Evolutionary conservation across 116 monocot species (phyloP).

Genomic region (Zostera marina): DNA sequence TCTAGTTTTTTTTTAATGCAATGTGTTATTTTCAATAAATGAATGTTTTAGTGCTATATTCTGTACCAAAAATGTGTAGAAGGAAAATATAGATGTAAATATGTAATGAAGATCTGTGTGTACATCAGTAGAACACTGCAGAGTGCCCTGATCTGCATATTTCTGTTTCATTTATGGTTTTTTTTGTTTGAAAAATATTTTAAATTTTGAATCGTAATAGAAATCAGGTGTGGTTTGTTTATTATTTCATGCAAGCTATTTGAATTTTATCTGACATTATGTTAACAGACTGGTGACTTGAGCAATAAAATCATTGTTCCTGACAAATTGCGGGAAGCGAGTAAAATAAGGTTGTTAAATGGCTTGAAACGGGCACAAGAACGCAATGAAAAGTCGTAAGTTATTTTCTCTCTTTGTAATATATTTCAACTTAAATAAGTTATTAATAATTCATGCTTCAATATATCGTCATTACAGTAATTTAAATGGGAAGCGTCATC

Average conservation of each 20-base stretch:
- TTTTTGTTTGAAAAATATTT: background rate
- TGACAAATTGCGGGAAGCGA: conserved; percentile 51
- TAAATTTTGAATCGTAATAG: background rate
- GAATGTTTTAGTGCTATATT: background rate
- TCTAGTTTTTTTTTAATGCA: background rate
- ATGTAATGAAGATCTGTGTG: too few species aligned
- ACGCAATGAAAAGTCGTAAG: conserved; percentile 30
- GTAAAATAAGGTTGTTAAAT: conserved; percentile 40
- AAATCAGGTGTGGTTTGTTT: background rate
- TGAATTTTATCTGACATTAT: background rate
- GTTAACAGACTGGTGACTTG: conserved; percentile 16
- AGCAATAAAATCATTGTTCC: conserved; percentile 42
- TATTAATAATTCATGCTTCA: too few species aligned
- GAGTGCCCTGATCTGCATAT: too few species aligned
- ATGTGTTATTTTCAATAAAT: background rate
- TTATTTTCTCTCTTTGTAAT: conserved; percentile 26
- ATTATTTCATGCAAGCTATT: background rate
- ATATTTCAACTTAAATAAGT: background rate
- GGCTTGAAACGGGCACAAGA: conserved; percentile 37
- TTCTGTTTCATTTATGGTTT: background rate
- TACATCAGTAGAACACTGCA: too few species aligned
- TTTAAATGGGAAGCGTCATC: too few species aligned
- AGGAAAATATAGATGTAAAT: too few species aligned
- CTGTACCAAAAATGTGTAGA: too few species aligned
- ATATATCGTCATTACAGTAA: too few species aligned